Base-by-base conservation (phyloP, 352 stramenopile genomes). In the Phytophthora nicotianae region DNA sequence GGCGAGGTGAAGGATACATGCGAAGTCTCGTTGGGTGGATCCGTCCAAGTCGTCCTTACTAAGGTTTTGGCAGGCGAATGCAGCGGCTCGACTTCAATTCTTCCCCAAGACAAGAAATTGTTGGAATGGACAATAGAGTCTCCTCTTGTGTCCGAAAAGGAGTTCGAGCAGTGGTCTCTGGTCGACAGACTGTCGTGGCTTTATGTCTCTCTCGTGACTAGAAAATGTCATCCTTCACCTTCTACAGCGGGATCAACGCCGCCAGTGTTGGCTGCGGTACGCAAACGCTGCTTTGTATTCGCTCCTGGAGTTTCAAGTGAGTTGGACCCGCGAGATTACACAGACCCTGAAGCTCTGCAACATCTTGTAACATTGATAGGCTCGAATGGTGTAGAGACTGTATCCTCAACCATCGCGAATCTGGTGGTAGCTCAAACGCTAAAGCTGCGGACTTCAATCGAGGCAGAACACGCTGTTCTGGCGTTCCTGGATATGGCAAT, bases 141-240 rank as follows among this genome's bases (percentile, higher is more conserved):
- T 19, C 65, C 48, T 3, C 42, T 17, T 4, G 17, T 55, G 5
- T 33, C 43, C 17, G 61, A 62, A 8, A 51, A 50, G 21, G 60
- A 70, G 4, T 37, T 74, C 5, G 50, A 71, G 14, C 55, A 60
- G 2, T 74, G 61, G 50, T 52, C 32, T 43, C 52, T 74, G 3
- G 62, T 70, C 0, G 66, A 74, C 17, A 51, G 66, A 43, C 8
- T 74, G 7, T 48, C 66, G 10, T 71, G 66, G 66, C 10, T 74
- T 4, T 68, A 57, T 27, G 26, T 74, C 13, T 57, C 35, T 0
- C 35, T 73, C 20, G 65, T 69, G 49, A 65, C 59, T 8, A 58
- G 27, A 13, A 57, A 40, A n/a, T 65, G 59, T 19, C 35, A 54
- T 45, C 21, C 53, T n/a, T 52, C 41, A 29, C 4, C 40, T 38